Base-by-base conservation (phyloP, 2,329 filamentous ascomycete genomes). In the Scytalidium sp. region DNA sequence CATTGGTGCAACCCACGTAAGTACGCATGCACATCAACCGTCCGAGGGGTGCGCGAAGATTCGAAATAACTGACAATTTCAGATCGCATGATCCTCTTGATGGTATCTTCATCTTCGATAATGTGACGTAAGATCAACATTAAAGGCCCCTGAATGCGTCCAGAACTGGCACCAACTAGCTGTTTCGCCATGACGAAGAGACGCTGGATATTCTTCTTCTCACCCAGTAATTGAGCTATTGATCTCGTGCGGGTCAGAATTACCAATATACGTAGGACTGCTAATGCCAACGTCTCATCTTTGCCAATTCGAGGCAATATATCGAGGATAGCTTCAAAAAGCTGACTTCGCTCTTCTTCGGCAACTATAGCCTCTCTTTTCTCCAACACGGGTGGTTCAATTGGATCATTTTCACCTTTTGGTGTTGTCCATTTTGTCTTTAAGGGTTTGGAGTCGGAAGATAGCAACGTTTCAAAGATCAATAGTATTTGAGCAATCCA, bases 111-210 rank as follows among this genome's bases (percentile, higher is more conserved):
- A 62, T 99, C 95, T 69, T 99, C 94, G 47, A 97, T 83, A 56
- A 99, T 86, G 63, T 99, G 94, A 39, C 95, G 85, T 41, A 99
- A 74, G 46, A 97, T 86, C 11, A 93, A 80, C 79, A 97, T 86
- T 25, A 67, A 43, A 27, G 64, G 64, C 54, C 79, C 79, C 54
- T 86, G 81, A 9, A 99, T 79, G 48, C 86, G 85, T 48, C 88
- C 81, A 23, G 90, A 88, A 6, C 88, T 87, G 23, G 84, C 80
- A 21, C 88, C 88, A 19, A 90, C 85, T 51, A 97, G 81, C 66
- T 97, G 93, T 67, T 95, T 96, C 50, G 93, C 84, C 89, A 97
- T 96, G 46, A 97, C 81, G 68, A 99, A 97, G 19, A 99, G 75
- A 22, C 90, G 82, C 63, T 94, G 89, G 44, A 99, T 76, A 60